Conservation (phyloP, 768 basidiomycete species). For the Mycena chlorophos region DNA sequence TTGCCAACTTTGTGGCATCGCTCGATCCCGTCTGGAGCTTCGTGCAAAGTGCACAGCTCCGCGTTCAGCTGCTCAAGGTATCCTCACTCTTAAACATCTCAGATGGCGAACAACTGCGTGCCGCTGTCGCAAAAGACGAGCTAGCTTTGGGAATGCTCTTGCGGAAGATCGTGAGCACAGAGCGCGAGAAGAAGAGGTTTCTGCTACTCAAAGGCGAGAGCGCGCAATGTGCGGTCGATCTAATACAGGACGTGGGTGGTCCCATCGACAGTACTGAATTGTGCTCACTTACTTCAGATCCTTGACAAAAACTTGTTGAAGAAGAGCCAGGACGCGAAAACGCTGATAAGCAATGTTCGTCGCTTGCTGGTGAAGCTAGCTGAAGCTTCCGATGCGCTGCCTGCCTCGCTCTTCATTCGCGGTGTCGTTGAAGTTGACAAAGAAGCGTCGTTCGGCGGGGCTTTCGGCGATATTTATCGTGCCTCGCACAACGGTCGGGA, state of each 20-base stretch:
- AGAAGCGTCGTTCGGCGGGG: slow-evolving; percentile 28
- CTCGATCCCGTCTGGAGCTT: slow-evolving; percentile 23
- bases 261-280: background rate
- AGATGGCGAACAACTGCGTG: slow-evolving; percentile 17
- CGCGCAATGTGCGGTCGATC: slow-evolving; percentile 22
- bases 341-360: slow-evolving; percentile 24
- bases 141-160: slow-evolving; percentile 15
- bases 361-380: slow-evolving; percentile 27
- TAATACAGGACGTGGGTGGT: slow-evolving; percentile 22
- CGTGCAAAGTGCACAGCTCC: slow-evolving; percentile 20
- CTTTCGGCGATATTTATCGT: slow-evolving; percentile 32
- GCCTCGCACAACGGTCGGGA: slow-evolving; percentile 23
- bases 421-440: slow-evolving; percentile 25
- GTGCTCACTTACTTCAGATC: slow-evolving; percentile 7
- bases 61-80: slow-evolving; percentile 22
- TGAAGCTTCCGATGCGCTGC: slow-evolving; percentile 25
- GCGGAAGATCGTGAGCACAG: slow-evolving; percentile 3
- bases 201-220: slow-evolving; percentile 20
- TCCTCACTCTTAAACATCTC: slow-evolving; percentile 14
- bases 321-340: too few species aligned
- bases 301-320: slow-evolving; percentile 20
- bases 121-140: slow-evolving; percentile 23
- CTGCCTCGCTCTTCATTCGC: slow-evolving; percentile 26
- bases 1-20: slow-evolving; percentile 21
- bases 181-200: slow-evolving; percentile 15